These are phyloP conservation scores for Pholiota conissans DNA, from an alignment of 768 basidiomycete genomes.

Conservation along the genomic window DNA sequence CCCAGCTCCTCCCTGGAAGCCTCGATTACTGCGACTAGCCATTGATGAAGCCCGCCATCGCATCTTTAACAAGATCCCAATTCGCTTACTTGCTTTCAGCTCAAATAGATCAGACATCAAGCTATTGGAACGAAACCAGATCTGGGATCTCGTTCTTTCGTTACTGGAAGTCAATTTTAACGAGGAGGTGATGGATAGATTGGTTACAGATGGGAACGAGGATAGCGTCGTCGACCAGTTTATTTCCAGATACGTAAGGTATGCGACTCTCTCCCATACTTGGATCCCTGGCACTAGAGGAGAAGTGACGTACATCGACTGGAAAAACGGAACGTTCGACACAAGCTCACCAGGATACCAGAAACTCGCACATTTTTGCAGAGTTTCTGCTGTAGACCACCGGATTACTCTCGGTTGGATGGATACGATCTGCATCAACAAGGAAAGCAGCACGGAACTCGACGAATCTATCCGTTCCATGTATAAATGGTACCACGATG, in stretches of 20 bases:
- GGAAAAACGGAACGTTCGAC: not conserved
- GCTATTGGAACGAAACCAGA: not conserved
- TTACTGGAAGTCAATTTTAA: not conserved
- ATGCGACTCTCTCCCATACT: conserved; percentile 1
- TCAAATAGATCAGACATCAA: not conserved
- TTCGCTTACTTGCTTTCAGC: not conserved
- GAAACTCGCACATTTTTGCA: conserved; percentile 1
- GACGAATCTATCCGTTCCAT: conserved; percentile 12
- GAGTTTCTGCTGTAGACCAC: not conserved
- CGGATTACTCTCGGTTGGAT: conserved; percentile 6
- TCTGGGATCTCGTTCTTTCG: not conserved
- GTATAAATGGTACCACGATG: conserved; percentile 8
- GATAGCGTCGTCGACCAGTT: not conserved
- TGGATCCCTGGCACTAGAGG: not conserved
- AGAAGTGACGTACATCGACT: not conserved
- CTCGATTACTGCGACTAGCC: not conserved
- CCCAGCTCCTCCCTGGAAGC: not conserved
- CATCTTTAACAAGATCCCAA: conserved; percentile 2
- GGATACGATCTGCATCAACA: conserved; percentile 9
- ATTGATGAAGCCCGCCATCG: not conserved
- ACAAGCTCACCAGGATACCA: not conserved
- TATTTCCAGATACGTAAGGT: not conserved
- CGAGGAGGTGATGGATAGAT: not conserved
- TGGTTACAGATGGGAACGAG: not conserved
- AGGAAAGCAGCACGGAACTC: conserved; percentile 8